Evolutionary conservation across 768 basidiomycete species (phyloP), one percentile per base, ranked within the genome.

Genomic region (Mycena olivaceomarginata): DNA sequence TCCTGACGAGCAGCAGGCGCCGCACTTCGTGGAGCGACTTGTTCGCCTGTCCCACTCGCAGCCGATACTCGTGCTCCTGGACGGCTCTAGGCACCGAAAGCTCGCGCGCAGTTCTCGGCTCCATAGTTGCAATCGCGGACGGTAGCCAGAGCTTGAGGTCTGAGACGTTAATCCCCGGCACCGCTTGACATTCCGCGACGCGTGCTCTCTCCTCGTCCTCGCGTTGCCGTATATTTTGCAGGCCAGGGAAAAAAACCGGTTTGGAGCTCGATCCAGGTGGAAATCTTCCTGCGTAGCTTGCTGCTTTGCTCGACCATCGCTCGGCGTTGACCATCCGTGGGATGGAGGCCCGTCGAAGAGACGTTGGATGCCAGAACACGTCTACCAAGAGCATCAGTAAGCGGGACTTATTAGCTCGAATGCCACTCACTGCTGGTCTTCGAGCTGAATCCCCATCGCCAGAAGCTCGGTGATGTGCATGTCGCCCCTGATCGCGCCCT

Each of bases 11-110:
- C 5, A 85, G 75, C 15, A 81, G 74, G n/a, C 71, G 71, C 0
- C 81, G 76, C 1, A 85, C 45, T n/a, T n/a, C 70, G 11, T 79
- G 75, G 6, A 85, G 79, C 0, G 82, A 69, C 57, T 86, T 83
- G 43, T 80, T 65, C 0, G 82, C 84, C 67, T 85, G 85, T 0
- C 79, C 82, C 0, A 78, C 25, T 5, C 80, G 81, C 2, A 84
- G 71, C 9, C 76, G 64, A 72, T 75, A 83, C 56, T 86, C 82
- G 5, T 82, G 80, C 5, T 65, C 18, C 9, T 18, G 40, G 1
- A 81, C 66, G 12, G 46, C 62, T 11, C 11, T 10, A 13, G 43
- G 9, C 43, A 45, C 43, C 13, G 43, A 45, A 45, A 31, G 16
- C 40, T 72, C 37, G 40, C 72, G 68, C 5, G 20, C 18, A 1